Base-by-base conservation (phyloP, 352 stramenopile genomes). In the Pythium rhizo-oryzae region DNA sequence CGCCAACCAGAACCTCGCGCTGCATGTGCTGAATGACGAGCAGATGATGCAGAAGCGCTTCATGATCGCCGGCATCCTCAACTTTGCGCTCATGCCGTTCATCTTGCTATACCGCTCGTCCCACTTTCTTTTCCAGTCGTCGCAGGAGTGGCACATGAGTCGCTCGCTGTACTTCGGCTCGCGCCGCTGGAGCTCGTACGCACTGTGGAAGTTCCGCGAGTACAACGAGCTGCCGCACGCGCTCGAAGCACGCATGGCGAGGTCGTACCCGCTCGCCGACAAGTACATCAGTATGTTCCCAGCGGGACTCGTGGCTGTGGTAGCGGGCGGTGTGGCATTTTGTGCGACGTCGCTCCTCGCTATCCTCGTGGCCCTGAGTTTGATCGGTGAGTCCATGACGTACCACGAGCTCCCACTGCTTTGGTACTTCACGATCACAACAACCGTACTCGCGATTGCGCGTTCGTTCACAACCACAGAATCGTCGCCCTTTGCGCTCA, bases 161-260 rank as follows among this genome's bases (percentile, higher is more conserved):
- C 74, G 74, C 19, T 87, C 92, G 41, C 83, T 97, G 57, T 99
- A 99, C 81, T 89, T 99, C 18, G 97, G 97, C 9, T 96, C 97
- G 28, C 88, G 95, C 43, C 91, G 97, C 43, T 99, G 97, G 97
- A 97, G 91, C 28, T 79, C 83, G 8, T 87, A 96, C 58, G 88
- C 92, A 41, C 65, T 93, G 21, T 97, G 91, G 91, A 88, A 88
- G 33, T 99, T 99, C 72, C 86, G 97, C 52, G 97, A 99, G 81
- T 99, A 99, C 82, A 99, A 99, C 78, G 98, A 99, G 71, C 77
- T 99, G 1, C 93, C 95, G n/a, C 97, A 99, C 69, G 77, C 96
- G 39, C 96, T 99, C 65, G 96, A 99, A 65, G 82, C 87, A n/a
- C 89, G 98, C 25, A 90, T 99, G 62, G 86, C 82, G 41, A 87